phyloP scores from a whole-genome alignment of 2,329 filamentous ascomycete genomes.

The Pseudogymnoascus sp. region DNA sequence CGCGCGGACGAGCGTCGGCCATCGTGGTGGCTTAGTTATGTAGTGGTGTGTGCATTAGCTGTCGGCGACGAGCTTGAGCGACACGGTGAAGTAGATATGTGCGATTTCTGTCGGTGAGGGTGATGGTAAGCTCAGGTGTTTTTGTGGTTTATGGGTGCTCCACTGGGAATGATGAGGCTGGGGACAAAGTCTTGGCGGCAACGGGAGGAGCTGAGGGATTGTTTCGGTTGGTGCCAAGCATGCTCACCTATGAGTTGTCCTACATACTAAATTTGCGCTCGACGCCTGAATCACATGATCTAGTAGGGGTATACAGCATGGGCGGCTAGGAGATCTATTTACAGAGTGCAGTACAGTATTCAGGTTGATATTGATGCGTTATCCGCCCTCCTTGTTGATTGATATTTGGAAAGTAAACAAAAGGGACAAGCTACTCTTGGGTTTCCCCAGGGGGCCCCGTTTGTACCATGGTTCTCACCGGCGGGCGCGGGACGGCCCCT shows the following conservation, averaged over 20 bases:
- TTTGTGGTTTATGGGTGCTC: not conserved
- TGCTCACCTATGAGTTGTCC: not conserved
- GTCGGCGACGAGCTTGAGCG: not conserved
- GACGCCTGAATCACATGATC: conserved; percentile 3
- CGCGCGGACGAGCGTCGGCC: not conserved
- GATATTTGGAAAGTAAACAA: not conserved
- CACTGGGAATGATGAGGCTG: conserved; percentile 1
- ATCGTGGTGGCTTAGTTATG: conserved; percentile 2
- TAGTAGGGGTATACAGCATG: not conserved
- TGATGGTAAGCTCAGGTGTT: not conserved
- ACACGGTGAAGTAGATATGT: conserved; percentile 1
- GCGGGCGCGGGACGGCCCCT: not conserved
- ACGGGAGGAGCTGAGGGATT: conserved; percentile 1
- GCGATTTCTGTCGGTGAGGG: not conserved
- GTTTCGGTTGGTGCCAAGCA: conserved; percentile 1
- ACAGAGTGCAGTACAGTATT: not conserved
- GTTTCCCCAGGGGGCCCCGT: not conserved
- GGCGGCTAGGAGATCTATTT: not conserved
- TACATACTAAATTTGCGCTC: conserved; percentile 1
- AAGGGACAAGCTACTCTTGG: not conserved
- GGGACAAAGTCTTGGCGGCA: conserved; percentile 1
- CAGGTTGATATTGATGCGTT: not conserved
- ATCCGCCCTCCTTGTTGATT: not conserved
- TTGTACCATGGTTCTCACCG: not conserved
- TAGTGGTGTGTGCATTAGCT: conserved; percentile 4